These are phyloP conservation scores for Metschnikowia borealis DNA, from an alignment of 805 yeast species.

Conservation along the genomic window DNA sequence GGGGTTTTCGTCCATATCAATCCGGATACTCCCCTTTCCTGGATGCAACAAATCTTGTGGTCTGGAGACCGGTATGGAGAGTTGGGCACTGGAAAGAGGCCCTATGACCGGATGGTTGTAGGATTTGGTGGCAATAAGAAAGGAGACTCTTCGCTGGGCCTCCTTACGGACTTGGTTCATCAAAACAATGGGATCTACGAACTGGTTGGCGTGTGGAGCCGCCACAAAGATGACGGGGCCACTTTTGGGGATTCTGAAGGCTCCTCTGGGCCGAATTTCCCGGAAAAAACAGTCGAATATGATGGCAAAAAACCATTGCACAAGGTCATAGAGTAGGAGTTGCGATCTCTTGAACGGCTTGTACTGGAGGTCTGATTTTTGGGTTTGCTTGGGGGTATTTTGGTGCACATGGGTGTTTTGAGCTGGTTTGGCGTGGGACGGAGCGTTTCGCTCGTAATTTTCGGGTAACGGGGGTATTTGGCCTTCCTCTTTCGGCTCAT, in stretches of 20 bases:
- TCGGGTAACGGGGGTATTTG: background rate
- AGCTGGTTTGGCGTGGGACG: background rate
- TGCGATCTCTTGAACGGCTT: constrained; percentile 13
- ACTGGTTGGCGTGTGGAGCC: constrained; percentile 97
- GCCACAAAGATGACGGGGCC: constrained; percentile 93
- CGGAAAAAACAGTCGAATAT: constrained; percentile 74
- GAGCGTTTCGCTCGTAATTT: background rate
- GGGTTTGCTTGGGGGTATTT: background rate
- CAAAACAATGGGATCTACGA: constrained; percentile 75
- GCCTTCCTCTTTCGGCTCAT: background rate
- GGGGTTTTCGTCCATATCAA: constrained; percentile 52
- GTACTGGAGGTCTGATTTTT: constrained; percentile 7
- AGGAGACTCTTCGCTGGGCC: constrained; percentile 66
- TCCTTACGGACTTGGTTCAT: constrained; percentile 74
- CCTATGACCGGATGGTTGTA: constrained; percentile 68
- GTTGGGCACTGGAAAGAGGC: constrained; percentile 64
- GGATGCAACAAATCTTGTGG: constrained; percentile 78
- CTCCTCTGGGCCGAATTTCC: constrained; percentile 85
- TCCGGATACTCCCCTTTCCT: constrained; percentile 63
- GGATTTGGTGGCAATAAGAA: constrained; percentile 82
- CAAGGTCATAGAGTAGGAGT: constrained; percentile 42
- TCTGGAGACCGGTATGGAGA: constrained; percentile 86
- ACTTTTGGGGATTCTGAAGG: constrained; percentile 59
- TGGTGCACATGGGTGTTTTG: background rate
- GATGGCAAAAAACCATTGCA: constrained; percentile 45